A percentile compares a stretch with the other conserved stretches of the same genome.
These are phyloP conservation scores for Linnemannia exigua DNA, from an alignment of 192 early-diverging fungal species.

Conservation along the genomic window DNA sequence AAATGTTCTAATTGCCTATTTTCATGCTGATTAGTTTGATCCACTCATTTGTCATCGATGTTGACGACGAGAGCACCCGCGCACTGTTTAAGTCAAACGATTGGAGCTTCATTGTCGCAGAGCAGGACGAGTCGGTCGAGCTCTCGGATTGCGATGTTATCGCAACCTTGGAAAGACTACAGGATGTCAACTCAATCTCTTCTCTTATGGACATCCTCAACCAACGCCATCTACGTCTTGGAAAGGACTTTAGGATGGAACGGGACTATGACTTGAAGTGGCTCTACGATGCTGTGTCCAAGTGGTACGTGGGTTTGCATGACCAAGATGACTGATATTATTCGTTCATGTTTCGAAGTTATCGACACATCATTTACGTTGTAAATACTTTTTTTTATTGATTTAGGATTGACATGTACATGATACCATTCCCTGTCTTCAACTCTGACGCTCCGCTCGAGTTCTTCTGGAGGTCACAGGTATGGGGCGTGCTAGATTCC, in stretches of 20 bases:
- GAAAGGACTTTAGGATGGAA: not conserved
- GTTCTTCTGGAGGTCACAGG: conserved; percentile 22
- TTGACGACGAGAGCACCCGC: not conserved
- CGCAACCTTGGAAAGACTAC: not conserved
- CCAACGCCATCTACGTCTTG: conserved; percentile 8
- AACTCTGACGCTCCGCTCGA: not conserved
- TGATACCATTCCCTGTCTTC: conserved; percentile 6
- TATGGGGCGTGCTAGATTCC: conserved; percentile 14
- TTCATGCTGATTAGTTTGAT: conserved; percentile 8
- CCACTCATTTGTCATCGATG: conserved; percentile 27
- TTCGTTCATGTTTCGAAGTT: too few species aligned
- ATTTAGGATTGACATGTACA: conserved; percentile 20
- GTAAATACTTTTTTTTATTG: not conserved
- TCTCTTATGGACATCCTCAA: conserved; percentile 5
- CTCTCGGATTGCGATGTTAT: conserved; percentile 1
- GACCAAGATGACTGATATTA: not conserved
- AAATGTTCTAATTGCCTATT: not conserved
- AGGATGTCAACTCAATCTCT: not conserved
- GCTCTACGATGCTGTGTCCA: conserved; percentile 14
- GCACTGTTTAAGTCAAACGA: not conserved
- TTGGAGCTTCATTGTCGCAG: conserved; percentile 7
- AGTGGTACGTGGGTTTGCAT: conserved; percentile 21
- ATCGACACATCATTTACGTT: not conserved
- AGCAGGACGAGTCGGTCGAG: not conserved
- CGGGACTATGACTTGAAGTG: conserved; percentile 17